Conservation (phyloP, 495 filamentous ascomycete genomes). For the Talaromyces borbonicus region DNA sequence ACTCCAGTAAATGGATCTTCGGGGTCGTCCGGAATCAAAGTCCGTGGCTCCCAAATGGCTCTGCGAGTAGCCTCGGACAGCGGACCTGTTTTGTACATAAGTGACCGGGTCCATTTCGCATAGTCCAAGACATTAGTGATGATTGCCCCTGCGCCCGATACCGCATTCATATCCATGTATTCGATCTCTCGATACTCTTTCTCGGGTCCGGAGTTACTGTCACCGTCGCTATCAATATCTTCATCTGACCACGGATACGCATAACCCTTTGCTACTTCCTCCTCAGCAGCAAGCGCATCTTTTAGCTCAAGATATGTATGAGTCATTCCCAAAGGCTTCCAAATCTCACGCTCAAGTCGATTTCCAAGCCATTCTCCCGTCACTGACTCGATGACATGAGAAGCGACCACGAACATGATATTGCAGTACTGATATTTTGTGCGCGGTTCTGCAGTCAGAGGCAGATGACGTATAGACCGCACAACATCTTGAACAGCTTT, state of each 20-base stretch:
- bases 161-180: conserved; percentile 15
- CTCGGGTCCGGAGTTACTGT: too few species aligned
- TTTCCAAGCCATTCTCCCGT: conserved; percentile 26
- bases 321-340: conserved; percentile 37
- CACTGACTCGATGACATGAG: conserved; percentile 30
- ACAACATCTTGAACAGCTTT: conserved; percentile 18
- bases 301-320: conserved; percentile 32
- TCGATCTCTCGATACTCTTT: conserved; percentile 5
- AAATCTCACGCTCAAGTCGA: conserved; percentile 28
- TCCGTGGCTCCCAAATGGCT: conserved; percentile 10
- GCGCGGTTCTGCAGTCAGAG: conserved; percentile 28
- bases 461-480: conserved; percentile 32
- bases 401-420: conserved; percentile 36
- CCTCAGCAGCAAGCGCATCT: conserved; percentile 9
- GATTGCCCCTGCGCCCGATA: conserved; percentile 36
- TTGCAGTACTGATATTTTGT: conserved; percentile 41
- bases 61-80: background rate
- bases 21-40: conserved; percentile 2
- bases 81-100: conserved; percentile 17
- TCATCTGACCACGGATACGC: conserved; percentile 8
- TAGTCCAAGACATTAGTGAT: conserved; percentile 43
- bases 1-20: conserved; percentile 14
- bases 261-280: conserved; percentile 4
- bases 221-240: background rate
- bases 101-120: conserved; percentile 33